A percentile compares a stretch with the other conserved stretches of the same genome.
phyloP scores from a whole-genome alignment of 75 land plant species.

The Larix kaempferi region DNA sequence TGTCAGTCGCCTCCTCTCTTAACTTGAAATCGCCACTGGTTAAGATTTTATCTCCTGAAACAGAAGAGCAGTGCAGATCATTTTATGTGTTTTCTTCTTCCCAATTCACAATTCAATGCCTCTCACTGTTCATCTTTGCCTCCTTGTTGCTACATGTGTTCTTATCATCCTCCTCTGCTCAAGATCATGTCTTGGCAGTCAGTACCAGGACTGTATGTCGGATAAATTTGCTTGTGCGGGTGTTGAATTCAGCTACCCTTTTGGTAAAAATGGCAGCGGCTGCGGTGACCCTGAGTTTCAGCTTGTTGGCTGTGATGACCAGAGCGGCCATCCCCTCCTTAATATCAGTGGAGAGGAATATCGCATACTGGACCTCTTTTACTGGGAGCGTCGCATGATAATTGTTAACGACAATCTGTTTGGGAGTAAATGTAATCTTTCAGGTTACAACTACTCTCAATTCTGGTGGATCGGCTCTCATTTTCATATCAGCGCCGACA shows the following conservation, averaged over 20 bases:
- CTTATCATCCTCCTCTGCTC: not conserved
- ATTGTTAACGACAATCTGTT: not conserved
- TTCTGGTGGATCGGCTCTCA: not conserved
- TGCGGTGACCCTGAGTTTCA: conserved; percentile 1
- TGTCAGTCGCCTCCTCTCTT: no score
- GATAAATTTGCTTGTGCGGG: not conserved
- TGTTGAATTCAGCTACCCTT: not conserved
- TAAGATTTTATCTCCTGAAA: no score
- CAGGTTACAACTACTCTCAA: not conserved
- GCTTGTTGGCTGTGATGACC: not conserved
- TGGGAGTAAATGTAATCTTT: no score
- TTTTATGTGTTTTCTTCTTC: not conserved
- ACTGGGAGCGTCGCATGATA: not conserved
- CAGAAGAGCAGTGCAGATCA: no score
- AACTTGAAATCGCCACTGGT: no score
- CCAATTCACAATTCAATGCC: no score
- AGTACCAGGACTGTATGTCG: not conserved
- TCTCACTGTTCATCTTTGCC: no score
- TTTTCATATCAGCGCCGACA: not conserved
- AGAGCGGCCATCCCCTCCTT: not conserved
- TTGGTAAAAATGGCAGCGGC: not conserved
- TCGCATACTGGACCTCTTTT: not conserved
- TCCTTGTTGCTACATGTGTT: no score
- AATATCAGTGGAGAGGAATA: not conserved
- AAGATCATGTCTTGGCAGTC: not conserved